Evolutionary conservation across 306 rosid genomes (phyloP).

Genomic region (Alnus rubra): DNA sequence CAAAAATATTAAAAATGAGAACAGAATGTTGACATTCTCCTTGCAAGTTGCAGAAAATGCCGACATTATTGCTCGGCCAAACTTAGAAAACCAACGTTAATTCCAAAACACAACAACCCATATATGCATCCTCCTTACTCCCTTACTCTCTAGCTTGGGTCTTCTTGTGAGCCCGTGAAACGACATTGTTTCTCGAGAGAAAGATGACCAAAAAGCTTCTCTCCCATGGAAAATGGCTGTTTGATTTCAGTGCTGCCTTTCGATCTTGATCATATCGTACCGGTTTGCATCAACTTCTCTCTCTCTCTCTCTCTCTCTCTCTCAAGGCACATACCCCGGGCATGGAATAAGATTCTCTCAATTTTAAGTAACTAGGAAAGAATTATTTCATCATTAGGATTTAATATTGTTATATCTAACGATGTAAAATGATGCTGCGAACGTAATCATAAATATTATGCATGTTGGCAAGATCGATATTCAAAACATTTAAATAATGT

Average conservation of each 20-base stretch:
- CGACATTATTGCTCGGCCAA: constrained; percentile 34
- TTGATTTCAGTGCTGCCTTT: constrained; percentile 4
- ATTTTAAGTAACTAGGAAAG: no score
- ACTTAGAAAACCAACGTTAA: neutral
- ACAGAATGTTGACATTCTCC: constrained; percentile 62
- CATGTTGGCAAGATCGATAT: no score
- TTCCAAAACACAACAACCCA: neutral
- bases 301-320: neutral
- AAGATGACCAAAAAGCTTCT: constrained; percentile 13
- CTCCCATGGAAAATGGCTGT: constrained; percentile 12
- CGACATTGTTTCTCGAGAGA: neutral
- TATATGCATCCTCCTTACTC: neutral
- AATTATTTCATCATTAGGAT: no score
- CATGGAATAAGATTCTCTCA: no score
- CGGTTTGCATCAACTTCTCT: neutral
- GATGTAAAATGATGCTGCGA: no score
- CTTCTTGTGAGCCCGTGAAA: neutral
- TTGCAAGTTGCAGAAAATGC: constrained; percentile 30
- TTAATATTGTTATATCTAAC: no score
- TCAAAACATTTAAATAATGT: no score
- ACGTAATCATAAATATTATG: no score
- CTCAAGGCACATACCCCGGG: no score
- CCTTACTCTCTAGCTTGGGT: neutral
- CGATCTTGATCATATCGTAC: neutral
- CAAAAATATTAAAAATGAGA: constrained; percentile 19